Percentiles rank a stretch among this genome's conserved stretches.
phyloP scores from a whole-genome alignment of 2,329 filamentous ascomycete genomes.

The Helicocarpus griseus region DNA sequence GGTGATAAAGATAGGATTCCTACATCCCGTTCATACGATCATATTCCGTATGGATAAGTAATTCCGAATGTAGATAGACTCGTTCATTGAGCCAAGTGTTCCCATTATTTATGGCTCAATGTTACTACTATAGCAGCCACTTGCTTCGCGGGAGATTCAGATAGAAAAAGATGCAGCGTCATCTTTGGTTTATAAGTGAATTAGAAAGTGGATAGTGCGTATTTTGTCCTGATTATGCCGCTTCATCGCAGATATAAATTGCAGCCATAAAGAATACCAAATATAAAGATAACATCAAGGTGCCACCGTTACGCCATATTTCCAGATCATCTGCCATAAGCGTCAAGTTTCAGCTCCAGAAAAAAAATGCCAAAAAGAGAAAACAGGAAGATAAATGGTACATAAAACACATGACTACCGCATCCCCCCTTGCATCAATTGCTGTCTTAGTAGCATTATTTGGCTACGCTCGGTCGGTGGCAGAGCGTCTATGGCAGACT shows the following conservation, averaged over 20 bases:
- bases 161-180: no score
- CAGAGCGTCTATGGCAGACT: constrained; percentile 68
- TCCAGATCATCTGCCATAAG: neutral
- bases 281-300: neutral
- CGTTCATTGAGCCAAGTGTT: no score
- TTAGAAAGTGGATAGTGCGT: neutral
- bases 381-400: constrained; percentile 80
- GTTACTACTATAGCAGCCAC: no score
- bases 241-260: neutral
- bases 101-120: no score
- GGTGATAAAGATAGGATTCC: no score
- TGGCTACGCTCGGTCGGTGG: constrained; percentile 67
- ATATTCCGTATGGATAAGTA: no score
- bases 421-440: constrained; percentile 76
- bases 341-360: constrained; percentile 33
- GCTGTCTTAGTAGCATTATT: constrained; percentile 65
- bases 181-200: no score
- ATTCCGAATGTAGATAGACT: no score
- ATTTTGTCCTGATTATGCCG: neutral
- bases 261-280: neutral
- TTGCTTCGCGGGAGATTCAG: no score
- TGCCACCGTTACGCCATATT: constrained; percentile 1
- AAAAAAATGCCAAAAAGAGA: constrained; percentile 68
- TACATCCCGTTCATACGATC: no score
- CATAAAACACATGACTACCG: constrained; percentile 83